These are phyloP conservation scores for Ganoderma boninense DNA, from an alignment of 1,284 basidiomycete species.

Conservation along the genomic window DNA sequence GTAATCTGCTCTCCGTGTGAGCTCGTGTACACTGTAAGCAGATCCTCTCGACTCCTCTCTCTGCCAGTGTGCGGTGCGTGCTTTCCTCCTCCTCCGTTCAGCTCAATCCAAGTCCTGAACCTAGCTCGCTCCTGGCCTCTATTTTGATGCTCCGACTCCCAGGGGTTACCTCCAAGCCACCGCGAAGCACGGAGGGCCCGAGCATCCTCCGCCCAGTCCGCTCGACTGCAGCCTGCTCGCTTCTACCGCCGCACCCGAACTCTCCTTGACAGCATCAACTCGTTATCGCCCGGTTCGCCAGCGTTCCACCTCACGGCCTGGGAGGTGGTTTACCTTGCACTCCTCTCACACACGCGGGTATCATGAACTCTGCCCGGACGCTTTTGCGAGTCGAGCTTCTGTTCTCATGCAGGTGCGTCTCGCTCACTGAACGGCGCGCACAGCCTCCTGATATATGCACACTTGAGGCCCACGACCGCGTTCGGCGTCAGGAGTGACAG, in stretches of 20 bases:
- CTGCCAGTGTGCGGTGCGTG: background rate
- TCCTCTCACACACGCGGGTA: background rate
- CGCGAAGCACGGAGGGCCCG: conserved; percentile 2
- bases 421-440: background rate
- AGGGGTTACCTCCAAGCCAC: background rate
- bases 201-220: background rate
- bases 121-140: background rate
- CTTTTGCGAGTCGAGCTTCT: background rate
- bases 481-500: background rate
- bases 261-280: background rate
- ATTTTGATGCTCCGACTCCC: background rate
- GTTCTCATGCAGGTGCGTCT: background rate
- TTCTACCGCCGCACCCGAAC: background rate
- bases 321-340: background rate
- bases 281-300: background rate
- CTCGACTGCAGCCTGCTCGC: background rate
- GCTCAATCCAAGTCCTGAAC: background rate
- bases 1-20: background rate
- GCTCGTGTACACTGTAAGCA: background rate
- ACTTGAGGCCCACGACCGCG: background rate
- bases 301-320: background rate
- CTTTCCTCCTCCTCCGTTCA: background rate
- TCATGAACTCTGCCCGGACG: background rate
- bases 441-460: background rate
- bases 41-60: background rate